A percentile compares a stretch with the other conserved stretches of the same genome.
These are phyloP conservation scores for Raffaelea albimanens DNA, from an alignment of 2,329 filamentous ascomycete genomes.

Conservation along the genomic window DNA sequence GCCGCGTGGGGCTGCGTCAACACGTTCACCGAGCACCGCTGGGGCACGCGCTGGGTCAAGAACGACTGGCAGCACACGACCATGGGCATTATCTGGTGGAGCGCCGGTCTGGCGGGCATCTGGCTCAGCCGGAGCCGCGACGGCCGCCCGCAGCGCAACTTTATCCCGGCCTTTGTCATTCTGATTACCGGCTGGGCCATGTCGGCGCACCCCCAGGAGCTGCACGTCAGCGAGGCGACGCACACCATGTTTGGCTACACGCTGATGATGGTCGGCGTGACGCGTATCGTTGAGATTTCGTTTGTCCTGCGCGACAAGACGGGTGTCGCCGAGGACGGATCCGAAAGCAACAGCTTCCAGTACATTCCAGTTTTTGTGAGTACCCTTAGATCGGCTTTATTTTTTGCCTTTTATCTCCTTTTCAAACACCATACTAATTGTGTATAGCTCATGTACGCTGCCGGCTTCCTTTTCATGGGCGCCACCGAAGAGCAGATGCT, in stretches of 20 bases:
- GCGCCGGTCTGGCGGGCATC: slow-evolving; percentile 78
- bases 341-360: slow-evolving; percentile 55
- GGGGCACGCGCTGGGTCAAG: slow-evolving; percentile 79
- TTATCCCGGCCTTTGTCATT: slow-evolving; percentile 86
- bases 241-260: slow-evolving; percentile 91
- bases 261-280: slow-evolving; percentile 78
- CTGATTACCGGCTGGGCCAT: slow-evolving; percentile 91
- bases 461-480: slow-evolving; percentile 95
- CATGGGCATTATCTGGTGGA: slow-evolving; percentile 99
- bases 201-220: slow-evolving; percentile 78
- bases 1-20: slow-evolving; percentile 95
- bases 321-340: slow-evolving; percentile 55
- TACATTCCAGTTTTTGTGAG: slow-evolving; percentile 47
- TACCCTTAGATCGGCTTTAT: slow-evolving; percentile 19
- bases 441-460: slow-evolving; percentile 73
- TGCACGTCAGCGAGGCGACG: slow-evolving; percentile 77
- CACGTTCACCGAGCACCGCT: slow-evolving; percentile 94
- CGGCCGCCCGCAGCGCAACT: slow-evolving; percentile 81
- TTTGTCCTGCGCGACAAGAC: slow-evolving; percentile 73
- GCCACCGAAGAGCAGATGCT: slow-evolving; percentile 95
- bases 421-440: no score
- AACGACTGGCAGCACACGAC: slow-evolving; percentile 97
- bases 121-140: slow-evolving; percentile 83
- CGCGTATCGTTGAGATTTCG: slow-evolving; percentile 81
- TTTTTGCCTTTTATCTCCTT: neutral